Percentiles rank a stretch among this genome's conserved stretches.
These are phyloP conservation scores for Brassica incana DNA, from an alignment of 345 rosid genomes.

Conservation along the genomic window DNA sequence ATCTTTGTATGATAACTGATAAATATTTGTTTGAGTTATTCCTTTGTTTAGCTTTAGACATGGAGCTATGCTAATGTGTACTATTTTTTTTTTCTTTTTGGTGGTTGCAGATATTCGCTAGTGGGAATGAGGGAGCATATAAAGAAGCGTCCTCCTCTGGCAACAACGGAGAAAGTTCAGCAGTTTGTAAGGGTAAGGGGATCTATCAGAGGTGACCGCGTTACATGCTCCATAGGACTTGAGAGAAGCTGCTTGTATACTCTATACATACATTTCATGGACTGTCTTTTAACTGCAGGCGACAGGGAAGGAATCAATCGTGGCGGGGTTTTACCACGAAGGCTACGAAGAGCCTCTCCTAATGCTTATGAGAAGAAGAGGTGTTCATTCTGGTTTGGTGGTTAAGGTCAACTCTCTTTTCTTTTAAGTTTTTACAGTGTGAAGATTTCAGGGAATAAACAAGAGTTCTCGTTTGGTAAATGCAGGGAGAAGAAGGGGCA, in stretches of 20 bases:
- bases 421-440: too few relatives aligned
- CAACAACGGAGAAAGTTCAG: constrained; percentile 93
- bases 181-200: constrained; percentile 83
- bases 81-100: neutral
- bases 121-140: constrained; percentile 85
- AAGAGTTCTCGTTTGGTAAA: constrained; percentile 14
- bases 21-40: constrained; percentile 11
- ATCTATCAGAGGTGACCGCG: neutral
- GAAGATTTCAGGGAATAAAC: neutral
- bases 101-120: constrained; percentile 63
- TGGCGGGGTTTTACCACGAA: constrained; percentile 93
- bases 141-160: constrained; percentile 96
- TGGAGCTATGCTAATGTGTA: neutral
- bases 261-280: constrained; percentile 5
- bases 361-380: constrained; percentile 99
- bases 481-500: constrained; percentile 95
- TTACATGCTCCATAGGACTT: neutral
- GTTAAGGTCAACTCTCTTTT: constrained; percentile 64
- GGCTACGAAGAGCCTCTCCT: constrained; percentile 91
- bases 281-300: constrained; percentile 55
- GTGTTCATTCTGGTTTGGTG: constrained; percentile 88
- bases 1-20: constrained; percentile 63
- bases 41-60: constrained; percentile 11
- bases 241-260: neutral
- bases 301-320: constrained; percentile 80